These are phyloP conservation scores for Erucastrum elatum DNA, from an alignment of 345 rosid species.

Conservation along the genomic window DNA sequence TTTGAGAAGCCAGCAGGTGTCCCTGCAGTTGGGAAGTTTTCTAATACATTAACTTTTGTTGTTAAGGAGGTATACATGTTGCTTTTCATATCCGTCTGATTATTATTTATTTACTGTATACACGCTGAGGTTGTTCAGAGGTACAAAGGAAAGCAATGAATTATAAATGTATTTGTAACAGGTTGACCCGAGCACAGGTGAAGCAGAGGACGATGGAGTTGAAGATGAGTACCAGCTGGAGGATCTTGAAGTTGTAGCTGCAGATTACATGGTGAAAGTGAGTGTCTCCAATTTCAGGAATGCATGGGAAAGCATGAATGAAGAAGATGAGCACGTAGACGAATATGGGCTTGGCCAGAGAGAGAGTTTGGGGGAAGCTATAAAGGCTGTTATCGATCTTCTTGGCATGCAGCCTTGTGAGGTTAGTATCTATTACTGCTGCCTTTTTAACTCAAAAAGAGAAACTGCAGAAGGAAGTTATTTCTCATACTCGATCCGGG, in stretches of 20 bases:
- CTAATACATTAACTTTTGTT: constrained; percentile 77
- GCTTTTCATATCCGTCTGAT: constrained; percentile 3
- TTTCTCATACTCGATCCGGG: not conserved
- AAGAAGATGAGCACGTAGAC: constrained; percentile 81
- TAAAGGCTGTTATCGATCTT: constrained; percentile 80
- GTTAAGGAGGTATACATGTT: constrained; percentile 76
- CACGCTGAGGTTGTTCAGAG: not conserved
- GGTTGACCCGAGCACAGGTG: constrained; percentile 93
- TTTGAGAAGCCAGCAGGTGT: constrained; percentile 86
- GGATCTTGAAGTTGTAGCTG: constrained; percentile 92
- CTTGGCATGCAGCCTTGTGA: constrained; percentile 99
- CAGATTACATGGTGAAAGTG: constrained; percentile 84
- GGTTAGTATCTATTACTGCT: constrained; percentile 44
- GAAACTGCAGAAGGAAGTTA: not conserved
- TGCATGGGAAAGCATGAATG: constrained; percentile 91
- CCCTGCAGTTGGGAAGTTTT: constrained; percentile 84
- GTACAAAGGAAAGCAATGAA: not conserved
- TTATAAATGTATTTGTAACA: constrained; percentile 30
- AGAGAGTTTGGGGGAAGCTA: constrained; percentile 84
- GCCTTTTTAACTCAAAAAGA: not conserved
- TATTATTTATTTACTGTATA: not conserved
- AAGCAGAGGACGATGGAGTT: constrained; percentile 92
- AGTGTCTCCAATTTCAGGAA: constrained; percentile 91
- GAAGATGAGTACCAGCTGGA: constrained; percentile 98
- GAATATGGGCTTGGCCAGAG: constrained; percentile 97